A percentile compares a stretch with the other conserved stretches of the same genome.
Conservation (phyloP, 495 filamentous ascomycete genomes). For the Podospora sp. region DNA sequence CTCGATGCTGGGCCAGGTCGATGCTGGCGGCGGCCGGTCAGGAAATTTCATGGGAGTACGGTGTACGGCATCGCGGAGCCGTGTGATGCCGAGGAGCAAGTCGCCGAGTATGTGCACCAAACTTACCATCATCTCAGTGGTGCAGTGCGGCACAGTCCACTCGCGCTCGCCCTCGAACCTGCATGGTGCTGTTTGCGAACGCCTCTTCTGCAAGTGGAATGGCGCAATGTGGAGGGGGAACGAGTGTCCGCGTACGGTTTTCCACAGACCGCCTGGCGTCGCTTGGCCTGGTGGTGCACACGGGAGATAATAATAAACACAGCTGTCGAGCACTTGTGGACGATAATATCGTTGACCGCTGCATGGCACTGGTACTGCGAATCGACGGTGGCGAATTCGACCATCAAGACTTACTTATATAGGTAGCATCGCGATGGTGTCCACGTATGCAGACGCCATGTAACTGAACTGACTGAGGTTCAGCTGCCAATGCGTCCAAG, state of each 20-base stretch:
- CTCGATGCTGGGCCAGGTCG: neutral
- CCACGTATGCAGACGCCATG: neutral
- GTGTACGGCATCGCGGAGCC: neutral
- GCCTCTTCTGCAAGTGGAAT: slow-evolving; percentile 17
- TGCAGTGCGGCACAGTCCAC: slow-evolving; percentile 2
- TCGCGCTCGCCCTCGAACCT: neutral
- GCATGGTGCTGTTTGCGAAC: neutral
- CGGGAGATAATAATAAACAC: slow-evolving; percentile 1
- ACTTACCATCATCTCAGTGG: slow-evolving; percentile 6
- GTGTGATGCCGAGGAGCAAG: slow-evolving; percentile 7
- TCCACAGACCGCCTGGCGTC: neutral
- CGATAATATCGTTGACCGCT: neutral
- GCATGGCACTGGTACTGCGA: neutral
- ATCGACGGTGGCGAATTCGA: slow-evolving; percentile 1
- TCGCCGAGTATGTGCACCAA: slow-evolving; percentile 11
- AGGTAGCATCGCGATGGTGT: neutral
- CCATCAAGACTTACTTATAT: neutral
- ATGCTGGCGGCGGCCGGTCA: slow-evolving; percentile 3
- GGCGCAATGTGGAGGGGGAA: slow-evolving; percentile 16
- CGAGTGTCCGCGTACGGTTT: neutral
- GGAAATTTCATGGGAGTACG: neutral
- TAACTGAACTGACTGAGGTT: neutral
- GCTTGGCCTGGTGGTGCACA: neutral
- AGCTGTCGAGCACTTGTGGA: neutral
- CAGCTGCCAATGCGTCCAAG: slow-evolving; percentile 12